Evolutionary conservation across 345 rosid species (phyloP), one percentile per base, ranked within the genome.

Genomic region (Acer saccharum): DNA sequence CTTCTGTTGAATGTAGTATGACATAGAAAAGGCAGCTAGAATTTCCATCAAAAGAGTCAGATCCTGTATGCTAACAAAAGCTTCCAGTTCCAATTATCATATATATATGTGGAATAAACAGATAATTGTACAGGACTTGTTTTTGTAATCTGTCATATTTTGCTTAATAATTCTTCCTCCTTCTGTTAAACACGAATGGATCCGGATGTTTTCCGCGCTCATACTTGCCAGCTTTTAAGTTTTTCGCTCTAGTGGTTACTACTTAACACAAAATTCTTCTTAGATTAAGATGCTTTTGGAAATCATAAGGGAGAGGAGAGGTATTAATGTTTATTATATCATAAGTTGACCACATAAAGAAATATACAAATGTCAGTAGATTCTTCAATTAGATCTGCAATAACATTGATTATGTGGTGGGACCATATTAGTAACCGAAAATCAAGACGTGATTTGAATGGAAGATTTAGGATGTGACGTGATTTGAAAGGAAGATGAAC

Each of bases 51-150:
- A 69, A 32, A 65, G 54, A 75, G 57, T 76, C 69, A 44, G 63
- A 77, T 75, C 69, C 52, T 63, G 80, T 29, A 67, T 76, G 78
- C 78, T 78, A 68, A 71, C 35, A 35, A 46, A 43, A 68, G 80
- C 74, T 71, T 69, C 72, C 74, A 68, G 48, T 63, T 21, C 46
- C 11, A 43, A 9, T 7, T 43, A 43, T 2, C 46, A 43, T 43
- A 8, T 43, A 43, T 43, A 64, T 27, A 64, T 44, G 73, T 80
- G 74, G 29, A 82, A 80, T 84, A 80, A 86, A 78, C 62, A 29
- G 71, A 63, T 7, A 82, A 60, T 41, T 77, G 83, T 79, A 82
- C 76, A 87, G 77, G 27, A 71, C 73, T 70, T 62, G 62, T 50
- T 71, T 41, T 67, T 72, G 54, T 25, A 54, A 46, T 35, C 66